These are phyloP conservation scores for Herpetomonas samuelpessoai DNA, from an alignment of 208 protist species.

Conservation along the genomic window DNA sequence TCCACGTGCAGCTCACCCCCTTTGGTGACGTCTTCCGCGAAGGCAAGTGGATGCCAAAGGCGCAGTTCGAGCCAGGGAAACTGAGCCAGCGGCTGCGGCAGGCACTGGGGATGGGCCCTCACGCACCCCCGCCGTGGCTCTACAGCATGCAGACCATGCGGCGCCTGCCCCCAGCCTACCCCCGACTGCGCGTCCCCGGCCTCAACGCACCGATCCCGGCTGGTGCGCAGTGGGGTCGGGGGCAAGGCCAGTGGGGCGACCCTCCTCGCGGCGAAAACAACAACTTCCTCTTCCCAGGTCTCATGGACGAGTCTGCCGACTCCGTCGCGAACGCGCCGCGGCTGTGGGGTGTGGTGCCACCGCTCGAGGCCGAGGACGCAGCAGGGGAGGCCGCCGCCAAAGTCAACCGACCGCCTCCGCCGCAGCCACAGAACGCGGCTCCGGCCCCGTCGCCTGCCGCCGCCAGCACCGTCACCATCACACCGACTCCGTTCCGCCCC, in stretches of 20 bases:
- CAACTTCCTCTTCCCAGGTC: constrained; percentile 78
- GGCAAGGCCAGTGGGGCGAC: constrained; percentile 98
- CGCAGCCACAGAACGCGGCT: neutral
- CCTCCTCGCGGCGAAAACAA: constrained; percentile 86
- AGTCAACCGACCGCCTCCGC: neutral
- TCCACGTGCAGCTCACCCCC: constrained; percentile 80
- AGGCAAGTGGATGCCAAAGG: constrained; percentile 95
- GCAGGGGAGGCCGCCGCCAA: constrained; percentile 1
- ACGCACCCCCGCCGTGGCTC: constrained; percentile 98
- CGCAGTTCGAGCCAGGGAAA: constrained; percentile 41
- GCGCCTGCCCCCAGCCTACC: constrained; percentile 98
- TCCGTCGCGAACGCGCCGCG: constrained; percentile 12
- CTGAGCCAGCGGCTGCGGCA: constrained; percentile 91
- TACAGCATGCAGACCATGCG: constrained; percentile 99
- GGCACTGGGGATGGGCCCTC: constrained; percentile 96
- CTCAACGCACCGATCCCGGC: constrained; percentile 98
- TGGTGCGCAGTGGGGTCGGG: constrained; percentile 93
- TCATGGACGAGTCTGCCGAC: constrained; percentile 73
- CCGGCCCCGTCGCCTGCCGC: constrained; percentile 3
- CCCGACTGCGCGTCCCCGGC: constrained; percentile 96
- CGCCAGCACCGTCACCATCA: constrained; percentile 26
- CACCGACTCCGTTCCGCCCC: constrained; percentile 65
- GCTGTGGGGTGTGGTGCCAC: constrained; percentile 18
- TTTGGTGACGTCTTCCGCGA: constrained; percentile 98
- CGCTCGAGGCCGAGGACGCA: constrained; percentile 9